phyloP scores from a whole-genome alignment of 257 asterid species.

The Knoxia roxburghii region DNA sequence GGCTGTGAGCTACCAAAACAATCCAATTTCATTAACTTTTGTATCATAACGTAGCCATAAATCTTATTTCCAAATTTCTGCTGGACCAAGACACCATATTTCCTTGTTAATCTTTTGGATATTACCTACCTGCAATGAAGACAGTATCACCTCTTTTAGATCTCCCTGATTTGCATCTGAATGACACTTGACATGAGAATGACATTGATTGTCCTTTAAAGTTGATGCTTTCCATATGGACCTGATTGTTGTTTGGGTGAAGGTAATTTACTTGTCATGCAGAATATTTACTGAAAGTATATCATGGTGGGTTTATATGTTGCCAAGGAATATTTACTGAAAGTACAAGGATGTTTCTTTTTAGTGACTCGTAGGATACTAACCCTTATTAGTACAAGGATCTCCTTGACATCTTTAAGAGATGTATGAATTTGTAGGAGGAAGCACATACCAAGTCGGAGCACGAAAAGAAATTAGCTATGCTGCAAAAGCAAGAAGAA shows the following conservation, averaged over 20 bases:
- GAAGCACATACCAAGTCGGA: constrained; percentile 63
- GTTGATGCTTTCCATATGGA: neutral
- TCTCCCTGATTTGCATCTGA: neutral
- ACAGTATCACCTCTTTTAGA: no score
- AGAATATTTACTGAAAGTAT: neutral
- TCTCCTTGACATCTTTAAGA: neutral
- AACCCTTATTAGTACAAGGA: no score
- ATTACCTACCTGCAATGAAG: no score
- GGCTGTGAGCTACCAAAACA: neutral
- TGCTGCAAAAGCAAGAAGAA: constrained; percentile 60
- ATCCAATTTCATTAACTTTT: no score
- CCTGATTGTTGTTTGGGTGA: neutral
- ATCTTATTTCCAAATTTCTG: no score
- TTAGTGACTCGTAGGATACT: no score
- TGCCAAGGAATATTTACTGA: neutral
- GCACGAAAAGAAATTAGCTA: constrained; percentile 42
- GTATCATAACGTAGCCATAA: neutral
- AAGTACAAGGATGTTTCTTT: neutral
- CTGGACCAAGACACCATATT: no score
- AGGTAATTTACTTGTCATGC: neutral
- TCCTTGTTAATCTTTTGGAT: no score
- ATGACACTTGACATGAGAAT: neutral
- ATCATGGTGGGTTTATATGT: neutral
- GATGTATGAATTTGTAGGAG: constrained; percentile 34
- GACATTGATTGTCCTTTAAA: neutral